phyloP scores from a whole-genome alignment of 2,329 filamentous ascomycete genomes.

The Cladophialophora carrionii region DNA sequence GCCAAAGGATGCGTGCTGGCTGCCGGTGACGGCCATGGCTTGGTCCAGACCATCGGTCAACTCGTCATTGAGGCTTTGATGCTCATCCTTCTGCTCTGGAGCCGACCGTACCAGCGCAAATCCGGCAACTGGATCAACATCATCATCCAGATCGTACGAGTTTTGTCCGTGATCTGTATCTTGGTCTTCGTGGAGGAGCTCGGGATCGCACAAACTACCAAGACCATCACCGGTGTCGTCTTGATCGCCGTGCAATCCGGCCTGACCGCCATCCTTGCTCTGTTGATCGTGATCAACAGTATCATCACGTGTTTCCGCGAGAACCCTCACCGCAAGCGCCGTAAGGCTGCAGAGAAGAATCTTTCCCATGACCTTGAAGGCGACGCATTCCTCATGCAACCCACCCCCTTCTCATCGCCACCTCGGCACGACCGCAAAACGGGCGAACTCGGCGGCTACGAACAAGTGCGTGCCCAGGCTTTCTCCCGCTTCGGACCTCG shows the following conservation, averaged over 20 bases:
- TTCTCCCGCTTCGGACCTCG: slow-evolving; percentile 22
- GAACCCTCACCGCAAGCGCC: slow-evolving; percentile 85
- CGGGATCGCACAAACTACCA: slow-evolving; percentile 84
- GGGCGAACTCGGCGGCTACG: slow-evolving; percentile 30
- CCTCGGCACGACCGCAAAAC: slow-evolving; percentile 24
- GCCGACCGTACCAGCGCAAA: slow-evolving; percentile 81
- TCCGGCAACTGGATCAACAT: slow-evolving; percentile 94
- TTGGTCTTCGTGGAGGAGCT: slow-evolving; percentile 93
- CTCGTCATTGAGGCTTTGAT: slow-evolving; percentile 80
- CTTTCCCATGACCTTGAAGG: slow-evolving; percentile 76
- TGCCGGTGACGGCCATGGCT: slow-evolving; percentile 79
- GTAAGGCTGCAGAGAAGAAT: slow-evolving; percentile 93
- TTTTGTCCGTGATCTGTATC: slow-evolving; percentile 85
- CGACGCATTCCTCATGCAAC: slow-evolving; percentile 66
- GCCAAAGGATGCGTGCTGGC: slow-evolving; percentile 85
- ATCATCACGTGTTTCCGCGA: slow-evolving; percentile 79
- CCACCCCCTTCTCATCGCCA: slow-evolving; percentile 39
- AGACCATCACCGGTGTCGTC: slow-evolving; percentile 91
- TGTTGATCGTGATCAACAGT: slow-evolving; percentile 87
- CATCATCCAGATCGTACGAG: slow-evolving; percentile 82
- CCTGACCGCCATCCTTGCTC: slow-evolving; percentile 78
- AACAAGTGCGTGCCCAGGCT: slow-evolving; percentile 34
- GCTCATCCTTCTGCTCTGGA: slow-evolving; percentile 78
- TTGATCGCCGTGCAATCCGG: slow-evolving; percentile 88
- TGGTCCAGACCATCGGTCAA: slow-evolving; percentile 77